Evolutionary conservation across 805 yeast species (phyloP), one percentile per base, ranked within the genome.

Genomic region (Jamesozyma piceae): DNA sequence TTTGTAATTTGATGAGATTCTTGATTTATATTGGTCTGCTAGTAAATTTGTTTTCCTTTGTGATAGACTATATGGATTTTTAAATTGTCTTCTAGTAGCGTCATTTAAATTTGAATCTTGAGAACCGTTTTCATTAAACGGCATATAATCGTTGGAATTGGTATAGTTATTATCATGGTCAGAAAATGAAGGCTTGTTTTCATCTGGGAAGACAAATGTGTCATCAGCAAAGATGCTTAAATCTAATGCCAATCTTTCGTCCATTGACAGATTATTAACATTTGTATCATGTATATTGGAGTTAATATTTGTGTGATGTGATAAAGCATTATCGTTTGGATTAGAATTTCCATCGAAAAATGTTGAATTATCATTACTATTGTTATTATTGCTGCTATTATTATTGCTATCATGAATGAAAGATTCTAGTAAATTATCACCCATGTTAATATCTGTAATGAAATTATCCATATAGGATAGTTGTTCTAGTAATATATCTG

Each of bases 221-320:
- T 82, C 89, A 52, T 82, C 88, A 0, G 88, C 89, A 69, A 82
- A 83, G 1, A 86, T 87, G 11, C 85, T 82, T 48, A 83, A 68
- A 54, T 82, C 90, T 17, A 75, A 74, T 5, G 76, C 71, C 18
- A 74, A 14, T 21, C 27, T 11, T 13, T 34, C 27, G 19, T 34
- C 37, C 5, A n/a, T 32, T 6, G 28, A 24, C 10, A 24, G 6
- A 11, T 24, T 24, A 6, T 15, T 18, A 20, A 20, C 15, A 32
- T 18, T 18, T 8, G 11, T 8, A 5, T 8, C 6, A 8, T 18
- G 13, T 8, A 24, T 8, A 11, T 24, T 6, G 28, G 28, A 11
- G 28, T 24, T 11, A 15, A 30, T 15, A 30, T 9, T 14, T 14
- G 33, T 24, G 28, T 6, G 6, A 24, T 24, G 10, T 24, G 11